Evolutionary conservation across 768 basidiomycete species (phyloP).

Genomic region (Leucosporidium creatinivorum): DNA sequence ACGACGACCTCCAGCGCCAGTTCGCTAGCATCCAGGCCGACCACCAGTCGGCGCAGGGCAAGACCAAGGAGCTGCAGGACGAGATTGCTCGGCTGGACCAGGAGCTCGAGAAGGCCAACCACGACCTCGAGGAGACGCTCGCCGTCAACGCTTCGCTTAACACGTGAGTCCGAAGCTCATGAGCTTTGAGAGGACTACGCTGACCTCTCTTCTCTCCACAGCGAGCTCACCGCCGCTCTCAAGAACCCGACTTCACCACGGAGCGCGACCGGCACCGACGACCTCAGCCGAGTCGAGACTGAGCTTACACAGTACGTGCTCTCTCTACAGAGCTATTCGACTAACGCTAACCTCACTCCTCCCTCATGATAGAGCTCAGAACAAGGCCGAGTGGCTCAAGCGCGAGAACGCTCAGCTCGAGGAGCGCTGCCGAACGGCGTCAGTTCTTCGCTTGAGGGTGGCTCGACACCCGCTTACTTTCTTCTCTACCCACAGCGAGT

Average conservation of each 20-base stretch:
- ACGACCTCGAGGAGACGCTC: slow-evolving; percentile 66
- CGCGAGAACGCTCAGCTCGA: slow-evolving; percentile 59
- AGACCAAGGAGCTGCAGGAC: slow-evolving; percentile 70
- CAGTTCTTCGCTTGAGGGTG: neutral
- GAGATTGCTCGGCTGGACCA: slow-evolving; percentile 70
- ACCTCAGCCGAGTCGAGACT: slow-evolving; percentile 19
- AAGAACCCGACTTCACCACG: slow-evolving; percentile 21
- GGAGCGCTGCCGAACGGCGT: slow-evolving; percentile 28
- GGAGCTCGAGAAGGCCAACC: slow-evolving; percentile 64
- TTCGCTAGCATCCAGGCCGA: slow-evolving; percentile 69
- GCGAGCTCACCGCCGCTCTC: slow-evolving; percentile 23
- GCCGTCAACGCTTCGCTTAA: slow-evolving; percentile 37
- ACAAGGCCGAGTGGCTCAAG: slow-evolving; percentile 63
- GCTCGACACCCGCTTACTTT: too few species aligned
- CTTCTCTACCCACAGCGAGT: slow-evolving; percentile 6
- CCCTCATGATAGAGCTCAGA: slow-evolving; percentile 17
- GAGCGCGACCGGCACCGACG: neutral
- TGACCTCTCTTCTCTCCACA: neutral
- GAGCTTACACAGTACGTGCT: slow-evolving; percentile 20
- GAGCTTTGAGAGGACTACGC: neutral
- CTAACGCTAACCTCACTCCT: too few species aligned
- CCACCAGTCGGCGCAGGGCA: slow-evolving; percentile 65
- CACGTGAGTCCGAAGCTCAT: neutral
- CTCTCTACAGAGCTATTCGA: too few species aligned
- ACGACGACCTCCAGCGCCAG: slow-evolving; percentile 53